phyloP scores from a whole-genome alignment of 169 alveolate genomes.

The Besnoitia besnoiti region DNA sequence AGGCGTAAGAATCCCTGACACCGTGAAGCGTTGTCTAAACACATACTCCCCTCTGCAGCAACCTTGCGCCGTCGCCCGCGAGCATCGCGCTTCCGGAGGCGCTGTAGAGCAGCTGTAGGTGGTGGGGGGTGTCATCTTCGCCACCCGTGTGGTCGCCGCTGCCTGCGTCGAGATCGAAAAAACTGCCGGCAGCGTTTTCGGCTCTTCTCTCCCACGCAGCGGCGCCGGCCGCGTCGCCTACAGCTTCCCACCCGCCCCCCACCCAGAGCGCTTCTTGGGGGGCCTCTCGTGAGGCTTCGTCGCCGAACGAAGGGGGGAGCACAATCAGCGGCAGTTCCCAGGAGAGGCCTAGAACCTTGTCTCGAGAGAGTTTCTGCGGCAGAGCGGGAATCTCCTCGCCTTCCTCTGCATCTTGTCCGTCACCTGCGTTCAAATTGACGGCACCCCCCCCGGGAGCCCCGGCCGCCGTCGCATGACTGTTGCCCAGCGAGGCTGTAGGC shows the following conservation, averaged over 20 bases:
- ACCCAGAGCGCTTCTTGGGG: constrained; percentile 12
- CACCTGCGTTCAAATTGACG: not conserved
- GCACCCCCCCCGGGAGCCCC: not conserved
- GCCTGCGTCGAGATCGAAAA: no score
- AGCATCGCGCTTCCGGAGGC: not conserved
- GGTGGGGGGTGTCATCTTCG: not conserved
- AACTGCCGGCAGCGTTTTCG: no score
- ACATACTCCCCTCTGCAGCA: not conserved
- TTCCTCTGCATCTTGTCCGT: not conserved
- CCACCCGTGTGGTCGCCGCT: no score
- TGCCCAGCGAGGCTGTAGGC: no score
- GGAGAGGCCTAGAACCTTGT: not conserved
- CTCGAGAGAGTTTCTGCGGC: not conserved
- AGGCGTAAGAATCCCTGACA: no score
- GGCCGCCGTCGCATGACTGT: not conserved
- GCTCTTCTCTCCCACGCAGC: not conserved
- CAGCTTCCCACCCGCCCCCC: constrained; percentile 33
- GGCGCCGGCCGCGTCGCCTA: constrained; percentile 31
- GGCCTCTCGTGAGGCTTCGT: not conserved
- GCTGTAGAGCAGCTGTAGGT: constrained; percentile 1
- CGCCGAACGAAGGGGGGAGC: not conserved
- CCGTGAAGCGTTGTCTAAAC: not conserved
- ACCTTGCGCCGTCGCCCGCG: not conserved
- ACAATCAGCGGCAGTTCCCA: constrained; percentile 28
- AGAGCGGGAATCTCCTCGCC: not conserved